Base-by-base conservation (phyloP, 2,329 filamentous ascomycete species). In the Fusarium robinianum region DNA sequence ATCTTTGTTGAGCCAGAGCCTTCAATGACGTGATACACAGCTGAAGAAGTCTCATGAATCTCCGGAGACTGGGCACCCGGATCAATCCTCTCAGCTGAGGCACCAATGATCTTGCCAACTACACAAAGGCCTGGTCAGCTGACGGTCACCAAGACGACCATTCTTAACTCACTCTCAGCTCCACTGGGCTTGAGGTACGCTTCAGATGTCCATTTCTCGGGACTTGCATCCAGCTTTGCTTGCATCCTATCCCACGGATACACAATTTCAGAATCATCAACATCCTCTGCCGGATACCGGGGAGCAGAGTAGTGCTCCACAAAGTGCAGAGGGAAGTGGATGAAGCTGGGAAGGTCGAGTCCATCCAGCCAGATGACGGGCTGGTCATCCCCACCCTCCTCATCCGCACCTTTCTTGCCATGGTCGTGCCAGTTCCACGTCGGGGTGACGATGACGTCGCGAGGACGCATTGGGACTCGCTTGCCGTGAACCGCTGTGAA, bases 361-460 rank as follows among this genome's bases (percentile, higher is more conserved):
- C 71, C 76, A 51, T 82, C 79, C 2, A 83, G 68, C 79, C 79
- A 82, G 33, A 82, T 76, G 62, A 80, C 74, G 0, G 77, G 77
- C 5, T 47, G 8, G 2, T 49, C 47, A 12, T 57, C 51, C 1
- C 53, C 53, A 0, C 51, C 51, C 8, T 55, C 44, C 0, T 69
- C 69, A 1, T 67, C 65, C 2, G 55, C 41, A 0, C 76, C 73
- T 33, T 81, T 77, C 40, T 81, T 81, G 3, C 79, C 79, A 41
- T 82, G 78, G 41, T 82, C 79, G 49, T 81, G 78, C 70, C 75
- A 82, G 59, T 80, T 76, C 78, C 79, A 81, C 0, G 72, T 75
- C 0, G 78, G 79, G 0, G 79, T 82, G 3, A 81, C 61, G n/a
- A 82, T 76, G 0, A 81, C 73, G 40, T 82, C 79, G 4, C 78